Evolutionary conservation across 805 yeast genomes (phyloP).

Genomic region (Candida odintsovae): DNA sequence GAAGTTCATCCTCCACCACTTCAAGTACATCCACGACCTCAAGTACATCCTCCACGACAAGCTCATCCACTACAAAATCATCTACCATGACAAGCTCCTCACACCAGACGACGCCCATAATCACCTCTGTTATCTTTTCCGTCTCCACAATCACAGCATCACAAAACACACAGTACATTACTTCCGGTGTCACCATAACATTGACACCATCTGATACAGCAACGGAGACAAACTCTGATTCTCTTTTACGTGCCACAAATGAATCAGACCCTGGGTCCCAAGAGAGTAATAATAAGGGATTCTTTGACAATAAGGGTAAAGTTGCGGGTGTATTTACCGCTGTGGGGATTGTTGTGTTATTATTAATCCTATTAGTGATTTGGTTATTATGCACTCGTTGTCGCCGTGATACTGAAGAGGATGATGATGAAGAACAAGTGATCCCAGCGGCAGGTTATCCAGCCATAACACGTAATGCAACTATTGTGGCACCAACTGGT

Average conservation of each 20-base stretch:
- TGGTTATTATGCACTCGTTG: constrained; percentile 20
- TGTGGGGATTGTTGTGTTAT: constrained; percentile 59
- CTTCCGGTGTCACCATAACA: constrained; percentile 6
- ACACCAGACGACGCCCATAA: constrained; percentile 5
- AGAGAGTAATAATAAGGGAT: constrained; percentile 28
- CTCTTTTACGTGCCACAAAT: neutral
- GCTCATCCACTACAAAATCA: constrained; percentile 1
- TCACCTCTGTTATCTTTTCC: constrained; percentile 5
- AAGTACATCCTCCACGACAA: constrained; percentile 11
- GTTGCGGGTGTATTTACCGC: constrained; percentile 84
- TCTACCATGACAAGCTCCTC: constrained; percentile 3
- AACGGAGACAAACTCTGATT: neutral
- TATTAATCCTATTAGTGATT: constrained; percentile 36
- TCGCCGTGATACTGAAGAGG: constrained; percentile 1
- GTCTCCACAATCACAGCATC: constrained; percentile 5
- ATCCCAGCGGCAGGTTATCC: constrained; percentile 6
- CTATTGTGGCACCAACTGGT: neutral
- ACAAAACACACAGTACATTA: constrained; percentile 7
- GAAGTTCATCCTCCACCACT: constrained; percentile 8
- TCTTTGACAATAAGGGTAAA: constrained; percentile 65
- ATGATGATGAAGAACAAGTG: constrained; percentile 10
- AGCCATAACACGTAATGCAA: neutral
- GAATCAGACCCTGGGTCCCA: neutral
- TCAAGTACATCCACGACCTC: constrained; percentile 13
- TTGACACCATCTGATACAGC: constrained; percentile 7